Evolutionary conservation across 2,329 filamentous ascomycete species (phyloP), one percentile per base, ranked within the genome.

Genomic region (Alternaria sp.): DNA sequence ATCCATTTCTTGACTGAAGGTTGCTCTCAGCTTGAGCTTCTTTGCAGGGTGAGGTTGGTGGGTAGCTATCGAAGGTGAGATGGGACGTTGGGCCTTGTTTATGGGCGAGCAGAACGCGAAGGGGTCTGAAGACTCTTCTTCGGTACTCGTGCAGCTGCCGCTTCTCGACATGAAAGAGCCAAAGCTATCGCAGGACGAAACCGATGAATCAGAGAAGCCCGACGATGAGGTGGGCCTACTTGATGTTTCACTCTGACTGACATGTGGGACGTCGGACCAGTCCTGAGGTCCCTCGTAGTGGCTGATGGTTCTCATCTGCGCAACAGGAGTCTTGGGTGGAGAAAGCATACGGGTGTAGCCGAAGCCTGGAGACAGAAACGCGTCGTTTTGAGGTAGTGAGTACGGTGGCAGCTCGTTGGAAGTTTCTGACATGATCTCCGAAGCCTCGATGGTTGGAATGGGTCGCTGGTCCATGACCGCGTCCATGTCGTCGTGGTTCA

Each of bases 1-100:
- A 70, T 89, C 87, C 86, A 88, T 88, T 51, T 87, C 85, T 41
- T 83, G 77, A 5, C 84, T 87, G 83, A 86, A 89, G 39, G 75
- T 79, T 5, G 76, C 77, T 50, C 74, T 76, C 34, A 78, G 73
- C 69, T 80, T 82, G 52, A 79, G 67, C 59, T 80, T 80, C 70
- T 81, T 82, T 6, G 66, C 57, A 10, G 71, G 51, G 6, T 65
- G 70, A 37, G 62, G 65, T 31, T 67, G 66, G 45, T 69, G 71
- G 33, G 72, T 72, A 21, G 62, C 55, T 31, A 71, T 65, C 6
- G 75, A 61, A 26, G 77, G 75, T 24, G 76, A 77, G 31, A 63
- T 70, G 28, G 72, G 67, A n/a, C 65, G 66, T 14, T 63, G 60
- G 50, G 67, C 65, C 36, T 73, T 74, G 59, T 61, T 57, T 3